Evolutionary conservation across 257 asterid species (phyloP).

Genomic region (Agastache rugosa): DNA sequence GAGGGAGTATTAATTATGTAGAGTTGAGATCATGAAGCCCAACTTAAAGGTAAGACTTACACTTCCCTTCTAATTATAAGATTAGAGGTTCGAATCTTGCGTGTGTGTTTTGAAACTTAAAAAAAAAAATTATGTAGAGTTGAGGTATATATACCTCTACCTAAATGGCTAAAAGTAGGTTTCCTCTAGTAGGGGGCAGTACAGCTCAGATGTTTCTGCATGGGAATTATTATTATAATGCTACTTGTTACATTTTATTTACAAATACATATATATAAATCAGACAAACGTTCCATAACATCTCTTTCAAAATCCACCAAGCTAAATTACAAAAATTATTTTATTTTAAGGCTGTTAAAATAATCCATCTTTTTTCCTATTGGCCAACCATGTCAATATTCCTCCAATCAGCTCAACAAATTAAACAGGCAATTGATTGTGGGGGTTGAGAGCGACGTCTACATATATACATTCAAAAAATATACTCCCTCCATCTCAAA

Average conservation of each 20-base stretch:
- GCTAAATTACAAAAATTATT: conserved; percentile 26
- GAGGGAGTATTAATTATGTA: too few species aligned
- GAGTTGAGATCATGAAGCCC: too few species aligned
- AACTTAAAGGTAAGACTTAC: too few species aligned
- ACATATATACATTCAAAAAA: not conserved
- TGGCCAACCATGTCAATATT: conserved; percentile 34
- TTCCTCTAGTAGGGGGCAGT: conserved; percentile 31
- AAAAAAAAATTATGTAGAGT: too few species aligned
- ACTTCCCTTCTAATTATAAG: too few species aligned
- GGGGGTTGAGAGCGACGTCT: conserved; percentile 24
- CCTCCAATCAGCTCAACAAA: conserved; percentile 38
- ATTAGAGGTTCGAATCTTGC: too few species aligned
- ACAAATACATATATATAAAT: not conserved
- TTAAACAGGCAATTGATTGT: conserved; percentile 12
- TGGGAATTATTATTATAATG: conserved; percentile 22
- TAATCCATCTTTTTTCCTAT: conserved; percentile 11
- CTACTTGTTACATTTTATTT: not conserved
- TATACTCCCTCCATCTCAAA: too few species aligned
- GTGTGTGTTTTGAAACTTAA: too few species aligned
- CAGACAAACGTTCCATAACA: not conserved
- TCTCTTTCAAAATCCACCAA: conserved; percentile 33
- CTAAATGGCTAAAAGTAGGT: conserved; percentile 18
- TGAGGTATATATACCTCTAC: not conserved
- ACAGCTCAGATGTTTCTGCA: conserved; percentile 36
- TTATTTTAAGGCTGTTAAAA: not conserved